Conservation (phyloP, 768 basidiomycete species). For the Rubroboletus satanas region DNA sequence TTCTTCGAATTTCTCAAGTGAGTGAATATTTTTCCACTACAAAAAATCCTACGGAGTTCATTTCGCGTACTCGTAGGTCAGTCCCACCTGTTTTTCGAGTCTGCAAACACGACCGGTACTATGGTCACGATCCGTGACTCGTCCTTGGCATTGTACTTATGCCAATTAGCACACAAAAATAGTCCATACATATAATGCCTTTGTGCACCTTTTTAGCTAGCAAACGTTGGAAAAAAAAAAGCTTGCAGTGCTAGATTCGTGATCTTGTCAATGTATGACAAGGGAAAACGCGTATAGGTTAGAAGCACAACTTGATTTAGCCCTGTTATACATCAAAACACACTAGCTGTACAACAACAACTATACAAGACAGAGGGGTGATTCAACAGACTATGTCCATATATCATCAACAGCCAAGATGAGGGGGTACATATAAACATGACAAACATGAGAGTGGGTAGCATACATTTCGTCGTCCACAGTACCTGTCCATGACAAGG, state of each 20-base stretch:
- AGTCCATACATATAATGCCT: too few species aligned
- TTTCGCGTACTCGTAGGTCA: not conserved
- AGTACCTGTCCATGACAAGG: not conserved
- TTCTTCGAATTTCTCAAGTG: too few species aligned
- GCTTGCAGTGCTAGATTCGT: not conserved
- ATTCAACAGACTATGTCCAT: not conserved
- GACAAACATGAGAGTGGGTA: not conserved
- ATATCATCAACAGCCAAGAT: not conserved
- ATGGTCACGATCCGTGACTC: too few species aligned
- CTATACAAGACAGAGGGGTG: not conserved
- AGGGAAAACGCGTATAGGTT: not conserved
- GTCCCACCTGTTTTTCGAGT: not conserved
- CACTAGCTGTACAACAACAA: not conserved
- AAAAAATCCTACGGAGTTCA: not conserved
- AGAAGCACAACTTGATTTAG: not conserved
- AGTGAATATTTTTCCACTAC: not conserved
- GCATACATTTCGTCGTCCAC: conserved; percentile 3
- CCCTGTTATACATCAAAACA: conserved; percentile 3
- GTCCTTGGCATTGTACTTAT: too few species aligned
- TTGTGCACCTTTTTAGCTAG: not conserved
- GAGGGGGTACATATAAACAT: not conserved
- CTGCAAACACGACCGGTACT: too few species aligned
- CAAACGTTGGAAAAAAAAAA: not conserved
- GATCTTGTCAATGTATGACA: too few species aligned
- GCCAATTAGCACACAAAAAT: too few species aligned